Base-by-base conservation (phyloP, 2,329 filamentous ascomycete species). In the Ascochyta koolunga region DNA sequence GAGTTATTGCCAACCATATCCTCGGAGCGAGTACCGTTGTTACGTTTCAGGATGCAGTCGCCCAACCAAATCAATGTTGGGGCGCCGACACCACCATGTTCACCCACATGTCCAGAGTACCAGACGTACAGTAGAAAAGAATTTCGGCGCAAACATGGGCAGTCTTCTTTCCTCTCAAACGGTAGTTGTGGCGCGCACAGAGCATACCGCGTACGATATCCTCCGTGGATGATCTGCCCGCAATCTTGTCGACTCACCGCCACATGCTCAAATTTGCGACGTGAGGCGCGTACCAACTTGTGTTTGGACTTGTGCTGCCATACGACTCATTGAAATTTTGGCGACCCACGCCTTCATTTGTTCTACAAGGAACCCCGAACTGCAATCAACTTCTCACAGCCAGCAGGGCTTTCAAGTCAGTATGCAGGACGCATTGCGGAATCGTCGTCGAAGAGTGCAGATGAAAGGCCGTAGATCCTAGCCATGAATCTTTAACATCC, bases 161-260 rank as follows among this genome's bases (percentile, higher is more conserved):
- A 49, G 46, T 50, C 37, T 53, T 54, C 62, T 65, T 60, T 60
- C 60, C 62, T 64, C 63, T 61, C 59, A 56, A 60, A 58, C 36
- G 36, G 48, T 54, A 54, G 41, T 52, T 51, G 54, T 59, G 48
- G 58, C 56, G 50, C 53, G 62, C 63, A 66, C 61, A 62, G 62
- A 60, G 56, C 58, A 47, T 53, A 47, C 52, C 57, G 55, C 41
- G 58, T 59, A 46, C 44, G 31, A 50, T 54, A 45, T 45, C 36
- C 41, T 50, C 61, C 60, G 52, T 50, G 48, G 50, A 57, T 62
- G 57, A 66, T 66, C 61, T 66, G 53, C 63, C 53, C 46, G 45
- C 61, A 54, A 63, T 63, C 47, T 58, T 52, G 52, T 60, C 36
- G 50, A 37, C 56, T 64, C 62, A 65, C 62, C 62, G 62, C 62